Conservation (phyloP, 2,329 filamentous ascomycete species). For the Claviceps spartinae region DNA sequence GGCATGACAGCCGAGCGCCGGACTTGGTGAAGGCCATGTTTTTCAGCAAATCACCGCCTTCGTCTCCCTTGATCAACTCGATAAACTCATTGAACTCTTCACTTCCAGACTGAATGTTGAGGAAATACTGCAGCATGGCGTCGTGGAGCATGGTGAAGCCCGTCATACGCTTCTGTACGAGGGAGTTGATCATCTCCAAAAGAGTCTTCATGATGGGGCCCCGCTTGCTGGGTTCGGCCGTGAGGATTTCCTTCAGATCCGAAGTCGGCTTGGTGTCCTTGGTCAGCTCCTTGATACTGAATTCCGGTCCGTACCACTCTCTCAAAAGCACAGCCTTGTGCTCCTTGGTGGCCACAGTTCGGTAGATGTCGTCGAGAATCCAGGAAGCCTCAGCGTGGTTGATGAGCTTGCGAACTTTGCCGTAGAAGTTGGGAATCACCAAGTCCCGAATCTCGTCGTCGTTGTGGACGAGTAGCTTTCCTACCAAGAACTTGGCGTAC, state of each 20-base stretch:
- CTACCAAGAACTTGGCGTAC: slow-evolving; percentile 95
- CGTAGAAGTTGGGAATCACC: slow-evolving; percentile 90
- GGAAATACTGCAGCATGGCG: slow-evolving; percentile 93
- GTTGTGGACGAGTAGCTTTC: slow-evolving; percentile 87
- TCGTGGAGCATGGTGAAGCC: slow-evolving; percentile 97
- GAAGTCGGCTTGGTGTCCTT: slow-evolving; percentile 43
- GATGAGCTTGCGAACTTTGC: slow-evolving; percentile 81
- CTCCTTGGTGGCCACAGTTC: slow-evolving; percentile 68
- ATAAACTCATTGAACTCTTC: slow-evolving; percentile 78
- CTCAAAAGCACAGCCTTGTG: slow-evolving; percentile 77
- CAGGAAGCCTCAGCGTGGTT: slow-evolving; percentile 93
- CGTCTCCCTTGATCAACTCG: slow-evolving; percentile 82
- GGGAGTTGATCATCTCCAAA: slow-evolving; percentile 73
- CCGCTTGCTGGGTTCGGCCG: slow-evolving; percentile 70
- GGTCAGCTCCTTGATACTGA: slow-evolving; percentile 57
- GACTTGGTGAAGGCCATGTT: slow-evolving; percentile 93
- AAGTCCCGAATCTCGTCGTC: slow-evolving; percentile 76
- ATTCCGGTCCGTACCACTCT: slow-evolving; percentile 96
- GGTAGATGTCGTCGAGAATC: slow-evolving; percentile 96
- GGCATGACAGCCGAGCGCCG: slow-evolving; percentile 66
- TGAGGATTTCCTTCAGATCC: slow-evolving; percentile 64
- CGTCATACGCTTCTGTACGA: slow-evolving; percentile 92
- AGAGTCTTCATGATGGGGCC: slow-evolving; percentile 76
- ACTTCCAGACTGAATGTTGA: slow-evolving; percentile 61
- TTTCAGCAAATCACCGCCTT: slow-evolving; percentile 79